Evolutionary conservation across 106 monocot species (phyloP), one percentile per base, ranked within the genome.

Genomic region (Hemerocallis citrina): DNA sequence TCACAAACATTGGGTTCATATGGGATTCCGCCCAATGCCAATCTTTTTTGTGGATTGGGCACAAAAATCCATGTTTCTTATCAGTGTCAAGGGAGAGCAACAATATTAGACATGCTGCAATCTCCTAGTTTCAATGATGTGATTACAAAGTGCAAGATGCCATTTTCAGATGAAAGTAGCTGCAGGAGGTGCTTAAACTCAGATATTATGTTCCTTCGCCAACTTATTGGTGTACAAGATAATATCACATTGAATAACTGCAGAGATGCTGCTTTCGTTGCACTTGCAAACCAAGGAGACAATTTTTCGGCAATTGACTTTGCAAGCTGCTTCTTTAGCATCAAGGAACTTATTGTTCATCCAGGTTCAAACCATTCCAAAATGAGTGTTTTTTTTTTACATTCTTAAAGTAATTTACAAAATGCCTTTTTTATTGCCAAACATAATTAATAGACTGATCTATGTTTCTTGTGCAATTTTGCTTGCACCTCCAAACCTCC

Each of bases 111-210:
- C 62, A 86, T 96, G 83, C 69, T 84, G 45, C 81, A 78, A 63
- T 84, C 95, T 37, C 86, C 83, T 55, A 78, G 76, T 70, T 96
- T 96, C 49, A 60, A 46, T 30, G 78, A 84, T 76, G 81, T 96
- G 7, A 61, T 55, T 0, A 70, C 55, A 70, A 81, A 74, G 60
- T 96, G 95, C 78, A 75, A 72, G 52, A 59, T 63, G 62, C 76
- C 78, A 13, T 59, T 84, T 43, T 71, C 71, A 55, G 17, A 51
- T 39, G 83, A 79, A 28, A 54, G 4, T 58, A 77, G 61, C 61
- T 96, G 95, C 78, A 83, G 71, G 66, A 90, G 61, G 39, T 96
- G 95, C 61, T 74, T 96, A 65, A 96, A 96, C 66, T 76, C 84
- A 47, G 79, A 77, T 29, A 79, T 96, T 71, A 33, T 67, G 46